A percentile compares a stretch with the other conserved stretches of the same genome.
Evolutionary conservation across 768 basidiomycete genomes (phyloP).

Genomic region (Boletus vermiculosoides): DNA sequence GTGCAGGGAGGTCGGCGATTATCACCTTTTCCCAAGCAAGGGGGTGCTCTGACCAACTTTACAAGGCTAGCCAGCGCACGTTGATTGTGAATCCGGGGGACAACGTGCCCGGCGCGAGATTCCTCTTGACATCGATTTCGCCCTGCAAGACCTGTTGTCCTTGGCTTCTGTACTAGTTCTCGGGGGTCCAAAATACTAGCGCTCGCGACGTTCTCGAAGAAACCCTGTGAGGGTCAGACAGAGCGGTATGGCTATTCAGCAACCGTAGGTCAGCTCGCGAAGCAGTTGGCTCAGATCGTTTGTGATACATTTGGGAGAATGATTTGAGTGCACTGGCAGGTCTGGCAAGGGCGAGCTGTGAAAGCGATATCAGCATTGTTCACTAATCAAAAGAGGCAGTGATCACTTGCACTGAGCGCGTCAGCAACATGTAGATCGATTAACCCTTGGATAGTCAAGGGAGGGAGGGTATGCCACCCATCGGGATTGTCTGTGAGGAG

Average conservation of each 20-base stretch:
- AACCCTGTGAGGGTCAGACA: constrained; percentile 44
- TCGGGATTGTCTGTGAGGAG: constrained; percentile 32
- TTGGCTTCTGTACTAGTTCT: constrained; percentile 25
- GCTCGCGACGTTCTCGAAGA: constrained; percentile 39
- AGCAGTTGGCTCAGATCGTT: background rate
- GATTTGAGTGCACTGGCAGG: constrained; percentile 38
- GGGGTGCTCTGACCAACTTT: constrained; percentile 11
- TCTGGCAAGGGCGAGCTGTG: constrained; percentile 47
- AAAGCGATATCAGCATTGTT: background rate
- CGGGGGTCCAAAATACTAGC: constrained; percentile 47
- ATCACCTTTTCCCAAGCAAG: constrained; percentile 40
- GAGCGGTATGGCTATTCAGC: constrained; percentile 50
- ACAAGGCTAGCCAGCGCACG: constrained; percentile 31
- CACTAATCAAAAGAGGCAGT: background rate
- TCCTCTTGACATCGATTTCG: constrained; percentile 47
- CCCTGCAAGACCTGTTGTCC: constrained; percentile 43
- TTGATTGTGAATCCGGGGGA: constrained; percentile 47
- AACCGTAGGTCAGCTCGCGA: constrained; percentile 46
- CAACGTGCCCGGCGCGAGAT: constrained; percentile 41
- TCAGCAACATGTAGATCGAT: constrained; percentile 32
- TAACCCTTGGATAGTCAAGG: constrained; percentile 31
- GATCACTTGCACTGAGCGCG: constrained; percentile 32
- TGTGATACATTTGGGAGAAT: background rate
- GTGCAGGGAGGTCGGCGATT: constrained; percentile 39
- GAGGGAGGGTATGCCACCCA: constrained; percentile 37